These are phyloP conservation scores for Candolleomyces aberdarensis DNA, from an alignment of 768 basidiomycete genomes.

Conservation along the genomic window DNA sequence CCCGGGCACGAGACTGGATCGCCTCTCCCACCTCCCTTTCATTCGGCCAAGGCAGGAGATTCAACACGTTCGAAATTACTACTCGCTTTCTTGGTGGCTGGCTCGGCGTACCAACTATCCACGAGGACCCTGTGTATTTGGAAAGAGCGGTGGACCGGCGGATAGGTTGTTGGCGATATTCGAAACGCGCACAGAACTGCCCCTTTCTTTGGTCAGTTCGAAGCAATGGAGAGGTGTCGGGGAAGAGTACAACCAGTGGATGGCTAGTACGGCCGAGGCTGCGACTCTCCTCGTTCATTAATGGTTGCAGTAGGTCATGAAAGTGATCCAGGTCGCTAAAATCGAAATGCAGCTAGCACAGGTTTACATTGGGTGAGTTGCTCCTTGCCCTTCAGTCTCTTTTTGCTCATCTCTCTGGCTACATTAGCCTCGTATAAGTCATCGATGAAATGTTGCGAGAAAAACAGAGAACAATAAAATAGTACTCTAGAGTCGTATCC, in stretches of 20 bases:
- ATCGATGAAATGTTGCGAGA: no score
- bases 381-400: neutral
- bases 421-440: no score
- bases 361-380: constrained; percentile 72
- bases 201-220: constrained; percentile 75
- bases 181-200: constrained; percentile 77
- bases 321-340: constrained; percentile 58
- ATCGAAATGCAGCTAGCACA: constrained; percentile 75
- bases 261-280: constrained; percentile 83
- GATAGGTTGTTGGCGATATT: constrained; percentile 82
- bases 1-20: constrained; percentile 77
- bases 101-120: constrained; percentile 81
- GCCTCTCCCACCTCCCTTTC: constrained; percentile 55
- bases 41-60: constrained; percentile 77
- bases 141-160: constrained; percentile 73
- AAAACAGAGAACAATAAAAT: no score
- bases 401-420: no score
- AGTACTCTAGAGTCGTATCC: no score
- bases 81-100: constrained; percentile 91
- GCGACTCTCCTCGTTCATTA: constrained; percentile 56
- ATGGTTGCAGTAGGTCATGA: constrained; percentile 51
- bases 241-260: constrained; percentile 53
- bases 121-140: constrained; percentile 64
- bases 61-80: constrained; percentile 95
- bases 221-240: constrained; percentile 54